These are phyloP conservation scores for Filobasidium wieringae DNA, from an alignment of 768 basidiomycete species.

Conservation along the genomic window DNA sequence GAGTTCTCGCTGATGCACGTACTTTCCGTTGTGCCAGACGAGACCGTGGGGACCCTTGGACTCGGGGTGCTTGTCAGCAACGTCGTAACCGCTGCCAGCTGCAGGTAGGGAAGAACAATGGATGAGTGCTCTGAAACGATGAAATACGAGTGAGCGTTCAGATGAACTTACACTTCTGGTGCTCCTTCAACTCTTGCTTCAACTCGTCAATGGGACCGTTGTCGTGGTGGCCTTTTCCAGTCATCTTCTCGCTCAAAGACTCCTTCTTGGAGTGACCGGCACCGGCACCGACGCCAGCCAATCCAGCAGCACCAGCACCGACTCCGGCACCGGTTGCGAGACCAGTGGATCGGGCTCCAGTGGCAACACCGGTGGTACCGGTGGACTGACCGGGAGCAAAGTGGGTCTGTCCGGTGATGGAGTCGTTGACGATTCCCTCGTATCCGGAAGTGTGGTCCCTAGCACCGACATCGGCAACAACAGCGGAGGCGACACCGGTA, in stretches of 20 bases:
- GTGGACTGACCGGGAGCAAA: not conserved
- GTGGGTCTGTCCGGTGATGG: slow-evolving; percentile 9
- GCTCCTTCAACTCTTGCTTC: slow-evolving; percentile 15
- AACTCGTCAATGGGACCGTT: slow-evolving; percentile 1
- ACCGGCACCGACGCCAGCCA: slow-evolving; percentile 3
- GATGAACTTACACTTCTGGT: slow-evolving; percentile 13
- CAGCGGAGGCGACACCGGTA: not conserved
- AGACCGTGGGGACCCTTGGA: slow-evolving; percentile 16
- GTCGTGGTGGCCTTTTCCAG: not conserved
- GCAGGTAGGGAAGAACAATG: not conserved
- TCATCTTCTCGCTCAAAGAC: not conserved
- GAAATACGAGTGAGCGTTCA: too few species aligned
- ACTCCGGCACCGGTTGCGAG: not conserved
- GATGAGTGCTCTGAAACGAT: too few species aligned
- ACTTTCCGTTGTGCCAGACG: slow-evolving; percentile 15
- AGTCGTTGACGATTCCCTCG: slow-evolving; percentile 4
- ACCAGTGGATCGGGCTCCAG: not conserved
- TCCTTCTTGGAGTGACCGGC: not conserved
- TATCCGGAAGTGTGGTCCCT: not conserved
- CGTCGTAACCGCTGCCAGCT: not conserved
- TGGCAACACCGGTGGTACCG: not conserved
- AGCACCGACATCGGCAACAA: not conserved
- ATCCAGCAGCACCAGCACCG: slow-evolving; percentile 2
- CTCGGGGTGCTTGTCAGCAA: slow-evolving; percentile 2
- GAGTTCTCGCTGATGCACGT: slow-evolving; percentile 13